A percentile compares a stretch with the other conserved stretches of the same genome.
Conservation (phyloP, 2,329 filamentous ascomycete species). For the Cladosporium cucumerinum region DNA sequence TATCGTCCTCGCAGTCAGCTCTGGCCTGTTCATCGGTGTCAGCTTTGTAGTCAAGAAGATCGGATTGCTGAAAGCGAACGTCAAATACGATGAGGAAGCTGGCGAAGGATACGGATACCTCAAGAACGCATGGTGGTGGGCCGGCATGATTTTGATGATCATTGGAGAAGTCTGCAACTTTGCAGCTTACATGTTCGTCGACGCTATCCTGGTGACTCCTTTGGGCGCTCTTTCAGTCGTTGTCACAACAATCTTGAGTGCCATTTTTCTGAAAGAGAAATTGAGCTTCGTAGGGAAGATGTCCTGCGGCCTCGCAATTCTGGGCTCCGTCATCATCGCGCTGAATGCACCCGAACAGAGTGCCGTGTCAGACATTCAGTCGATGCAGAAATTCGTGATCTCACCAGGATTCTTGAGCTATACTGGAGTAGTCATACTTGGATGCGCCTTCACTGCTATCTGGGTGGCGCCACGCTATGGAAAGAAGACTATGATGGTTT, state of each 20-base stretch:
- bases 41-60: constrained; percentile 97
- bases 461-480: constrained; percentile 85
- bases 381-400: constrained; percentile 87
- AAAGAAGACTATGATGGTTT: constrained; percentile 96
- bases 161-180: constrained; percentile 96
- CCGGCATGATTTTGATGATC: constrained; percentile 95
- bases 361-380: constrained; percentile 80
- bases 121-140: constrained; percentile 94
- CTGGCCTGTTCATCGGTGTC: constrained; percentile 86
- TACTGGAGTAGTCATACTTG: constrained; percentile 76
- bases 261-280: constrained; percentile 92
- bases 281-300: constrained; percentile 95
- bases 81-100: constrained; percentile 92
- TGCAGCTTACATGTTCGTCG: constrained; percentile 92
- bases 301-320: constrained; percentile 89
- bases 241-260: constrained; percentile 83
- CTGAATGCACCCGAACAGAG: constrained; percentile 87
- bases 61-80: constrained; percentile 84
- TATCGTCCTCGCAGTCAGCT: constrained; percentile 78
- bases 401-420: constrained; percentile 83
- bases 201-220: constrained; percentile 91
- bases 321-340: constrained; percentile 89
- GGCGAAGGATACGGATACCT: constrained; percentile 97
- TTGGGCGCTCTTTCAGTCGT: constrained; percentile 89
- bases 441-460: constrained; percentile 66